A percentile compares a stretch with the other conserved stretches of the same genome.
Evolutionary conservation across 495 filamentous ascomycete species (phyloP).

Genomic region (Sporormia fimetaria): DNA sequence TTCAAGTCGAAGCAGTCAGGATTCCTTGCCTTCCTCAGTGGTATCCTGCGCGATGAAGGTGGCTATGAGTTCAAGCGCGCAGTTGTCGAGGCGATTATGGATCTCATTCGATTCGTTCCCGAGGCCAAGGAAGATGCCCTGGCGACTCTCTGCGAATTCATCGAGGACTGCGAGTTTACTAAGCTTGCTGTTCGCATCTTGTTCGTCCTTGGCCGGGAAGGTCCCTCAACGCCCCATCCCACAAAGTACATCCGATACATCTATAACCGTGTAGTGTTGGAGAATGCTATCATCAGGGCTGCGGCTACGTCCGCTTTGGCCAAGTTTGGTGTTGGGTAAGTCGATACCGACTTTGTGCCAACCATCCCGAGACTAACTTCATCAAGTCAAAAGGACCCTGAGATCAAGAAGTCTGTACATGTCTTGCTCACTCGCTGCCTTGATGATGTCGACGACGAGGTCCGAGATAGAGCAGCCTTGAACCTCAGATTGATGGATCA

Average conservation of each 20-base stretch:
- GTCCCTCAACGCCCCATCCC: conserved; percentile 87
- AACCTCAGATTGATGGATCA: conserved; percentile 80
- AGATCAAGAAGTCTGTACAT: conserved; percentile 88
- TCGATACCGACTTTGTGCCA: neutral
- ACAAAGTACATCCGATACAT: conserved; percentile 99
- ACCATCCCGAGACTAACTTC: neutral
- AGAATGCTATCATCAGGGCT: conserved; percentile 92
- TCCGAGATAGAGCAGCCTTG: conserved; percentile 86
- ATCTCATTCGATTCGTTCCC: conserved; percentile 97
- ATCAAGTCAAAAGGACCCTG: conserved; percentile 67
- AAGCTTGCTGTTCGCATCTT: conserved; percentile 93
- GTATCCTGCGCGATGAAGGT: conserved; percentile 89
- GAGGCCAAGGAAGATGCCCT: conserved; percentile 96
- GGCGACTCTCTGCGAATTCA: conserved; percentile 95
- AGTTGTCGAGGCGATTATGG: conserved; percentile 98
- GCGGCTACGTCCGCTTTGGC: conserved; percentile 91
- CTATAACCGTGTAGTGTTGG: conserved; percentile 95
- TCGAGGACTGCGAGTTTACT: conserved; percentile 98
- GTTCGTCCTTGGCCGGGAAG: conserved; percentile 86
- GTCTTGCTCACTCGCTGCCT: conserved; percentile 88
- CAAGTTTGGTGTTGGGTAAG: conserved; percentile 80
- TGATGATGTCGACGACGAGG: conserved; percentile 96
- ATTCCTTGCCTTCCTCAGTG: conserved; percentile 93
- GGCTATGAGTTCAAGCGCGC: conserved; percentile 97
- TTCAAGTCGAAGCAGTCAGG: conserved; percentile 97